A percentile compares a stretch with the other conserved stretches of the same genome.
Evolutionary conservation across 202 grass and related monocot species (phyloP).

Genomic region (Carex arenaria): DNA sequence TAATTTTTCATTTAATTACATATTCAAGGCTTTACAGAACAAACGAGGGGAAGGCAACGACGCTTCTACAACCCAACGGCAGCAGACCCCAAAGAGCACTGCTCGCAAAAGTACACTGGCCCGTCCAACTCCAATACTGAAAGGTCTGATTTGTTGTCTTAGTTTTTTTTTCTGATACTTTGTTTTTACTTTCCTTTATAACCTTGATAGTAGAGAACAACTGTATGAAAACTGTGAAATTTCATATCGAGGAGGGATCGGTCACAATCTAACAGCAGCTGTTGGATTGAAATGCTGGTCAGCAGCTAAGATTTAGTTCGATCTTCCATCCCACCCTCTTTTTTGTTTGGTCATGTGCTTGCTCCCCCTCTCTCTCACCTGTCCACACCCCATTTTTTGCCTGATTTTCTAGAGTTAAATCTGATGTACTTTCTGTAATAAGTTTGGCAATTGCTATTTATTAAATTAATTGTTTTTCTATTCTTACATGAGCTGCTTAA

Average conservation of each 20-base stretch:
- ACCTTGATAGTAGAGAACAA: background rate
- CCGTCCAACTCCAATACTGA: background rate
- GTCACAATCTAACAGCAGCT: background rate
- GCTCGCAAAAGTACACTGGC: background rate
- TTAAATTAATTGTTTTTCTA: background rate
- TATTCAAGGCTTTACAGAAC: background rate
- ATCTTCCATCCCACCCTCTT: background rate
- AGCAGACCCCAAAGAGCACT: background rate
- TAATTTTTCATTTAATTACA: background rate
- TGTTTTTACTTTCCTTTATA: background rate
- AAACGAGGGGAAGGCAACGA: background rate
- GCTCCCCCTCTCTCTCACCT: background rate
- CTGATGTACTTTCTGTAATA: background rate
- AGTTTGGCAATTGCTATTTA: background rate
- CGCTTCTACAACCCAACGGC: background rate
- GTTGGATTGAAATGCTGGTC: background rate
- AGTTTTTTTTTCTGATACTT: background rate
- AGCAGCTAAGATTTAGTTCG: background rate
- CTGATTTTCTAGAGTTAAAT: background rate
- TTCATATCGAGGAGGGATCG: background rate
- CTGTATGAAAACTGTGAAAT: background rate
- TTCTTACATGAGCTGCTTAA: background rate
- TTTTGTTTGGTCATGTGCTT: background rate
- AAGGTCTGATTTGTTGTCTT: constrained; percentile 6
- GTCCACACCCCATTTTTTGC: background rate